phyloP scores from a whole-genome alignment of 2,329 filamentous ascomycete species.

The Cladosporium colombiae region DNA sequence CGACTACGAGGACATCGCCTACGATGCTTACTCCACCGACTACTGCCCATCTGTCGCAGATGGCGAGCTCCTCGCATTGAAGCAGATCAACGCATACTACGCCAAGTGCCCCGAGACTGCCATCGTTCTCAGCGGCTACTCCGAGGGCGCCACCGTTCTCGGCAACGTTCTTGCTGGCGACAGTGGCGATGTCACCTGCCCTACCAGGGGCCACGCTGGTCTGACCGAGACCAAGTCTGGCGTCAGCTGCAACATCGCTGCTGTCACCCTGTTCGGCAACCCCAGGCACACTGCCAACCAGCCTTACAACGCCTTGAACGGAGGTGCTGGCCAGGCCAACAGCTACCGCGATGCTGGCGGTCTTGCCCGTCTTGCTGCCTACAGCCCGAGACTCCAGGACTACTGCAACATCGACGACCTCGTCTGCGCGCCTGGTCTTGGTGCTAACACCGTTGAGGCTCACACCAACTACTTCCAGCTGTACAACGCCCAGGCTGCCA shows the following conservation, averaged over 20 bases:
- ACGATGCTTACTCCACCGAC: slow-evolving; percentile 28
- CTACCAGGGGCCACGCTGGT: slow-evolving; percentile 25
- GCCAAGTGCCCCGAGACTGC: slow-evolving; percentile 44
- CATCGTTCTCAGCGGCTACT: slow-evolving; percentile 47
- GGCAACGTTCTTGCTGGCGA: slow-evolving; percentile 32
- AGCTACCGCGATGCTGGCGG: slow-evolving; percentile 37
- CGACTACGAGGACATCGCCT: slow-evolving; percentile 29
- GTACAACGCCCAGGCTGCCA: slow-evolving; percentile 31
- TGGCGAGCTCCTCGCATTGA: slow-evolving; percentile 39
- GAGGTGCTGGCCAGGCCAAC: slow-evolving; percentile 27
- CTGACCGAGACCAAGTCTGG: slow-evolving; percentile 20
- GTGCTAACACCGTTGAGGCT: slow-evolving; percentile 36
- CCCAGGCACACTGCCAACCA: slow-evolving; percentile 33
- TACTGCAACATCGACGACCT: slow-evolving; percentile 44
- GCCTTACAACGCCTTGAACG: slow-evolving; percentile 33
- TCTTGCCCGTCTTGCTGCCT: slow-evolving; percentile 29
- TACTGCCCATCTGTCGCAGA: slow-evolving; percentile 44
- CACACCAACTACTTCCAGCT: slow-evolving; percentile 45
- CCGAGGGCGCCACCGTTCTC: slow-evolving; percentile 43
- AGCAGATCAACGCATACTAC: slow-evolving; percentile 44
- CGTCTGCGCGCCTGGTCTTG: slow-evolving; percentile 38
- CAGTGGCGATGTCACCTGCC: slow-evolving; percentile 41
- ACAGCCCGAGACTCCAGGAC: slow-evolving; percentile 37
- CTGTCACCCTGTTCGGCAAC: slow-evolving; percentile 34
- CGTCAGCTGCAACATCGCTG: slow-evolving; percentile 27